Conservation (phyloP, 345 rosid species). For the Combretum micranthum region DNA sequence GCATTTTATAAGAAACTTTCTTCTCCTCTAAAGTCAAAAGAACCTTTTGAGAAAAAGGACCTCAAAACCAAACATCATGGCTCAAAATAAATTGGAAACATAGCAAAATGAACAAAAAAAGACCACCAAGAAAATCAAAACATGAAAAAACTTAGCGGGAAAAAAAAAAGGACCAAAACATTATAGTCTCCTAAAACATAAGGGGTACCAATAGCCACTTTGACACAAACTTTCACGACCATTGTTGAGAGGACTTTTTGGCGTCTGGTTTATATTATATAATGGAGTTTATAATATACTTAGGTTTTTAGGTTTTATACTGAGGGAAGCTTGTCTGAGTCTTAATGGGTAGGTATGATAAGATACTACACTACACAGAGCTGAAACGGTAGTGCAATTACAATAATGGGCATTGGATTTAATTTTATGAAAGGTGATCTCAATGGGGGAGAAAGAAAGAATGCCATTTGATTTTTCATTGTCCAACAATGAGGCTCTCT, state of each 20-base stretch:
- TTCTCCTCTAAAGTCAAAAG: constrained; percentile 83
- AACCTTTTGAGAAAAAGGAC: constrained; percentile 70
- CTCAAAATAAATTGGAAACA: not conserved
- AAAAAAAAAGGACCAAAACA: too few species aligned
- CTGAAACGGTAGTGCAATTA: not conserved
- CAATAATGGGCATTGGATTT: too few species aligned
- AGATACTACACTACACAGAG: not conserved
- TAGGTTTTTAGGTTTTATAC: not conserved
- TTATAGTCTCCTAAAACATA: constrained; percentile 68
- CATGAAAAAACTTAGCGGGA: not conserved
- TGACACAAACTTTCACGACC: constrained; percentile 78
- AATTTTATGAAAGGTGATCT: too few species aligned
- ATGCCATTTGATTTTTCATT: too few species aligned
- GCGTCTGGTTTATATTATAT: not conserved
- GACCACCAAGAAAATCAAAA: not conserved
- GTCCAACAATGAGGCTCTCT: too few species aligned
- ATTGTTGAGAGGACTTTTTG: constrained; percentile 19
- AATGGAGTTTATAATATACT: not conserved
- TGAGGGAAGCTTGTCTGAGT: not conserved
- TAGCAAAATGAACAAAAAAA: constrained; percentile 1
- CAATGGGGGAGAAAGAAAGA: not conserved
- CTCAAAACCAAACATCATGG: constrained; percentile 21
- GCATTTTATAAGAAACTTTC: constrained; percentile 49
- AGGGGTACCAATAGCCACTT: constrained; percentile 74
- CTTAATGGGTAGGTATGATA: not conserved